Evolutionary conservation across 1,139 yeast genomes (phyloP).

Genomic region (Kodamaea ohmeri): DNA sequence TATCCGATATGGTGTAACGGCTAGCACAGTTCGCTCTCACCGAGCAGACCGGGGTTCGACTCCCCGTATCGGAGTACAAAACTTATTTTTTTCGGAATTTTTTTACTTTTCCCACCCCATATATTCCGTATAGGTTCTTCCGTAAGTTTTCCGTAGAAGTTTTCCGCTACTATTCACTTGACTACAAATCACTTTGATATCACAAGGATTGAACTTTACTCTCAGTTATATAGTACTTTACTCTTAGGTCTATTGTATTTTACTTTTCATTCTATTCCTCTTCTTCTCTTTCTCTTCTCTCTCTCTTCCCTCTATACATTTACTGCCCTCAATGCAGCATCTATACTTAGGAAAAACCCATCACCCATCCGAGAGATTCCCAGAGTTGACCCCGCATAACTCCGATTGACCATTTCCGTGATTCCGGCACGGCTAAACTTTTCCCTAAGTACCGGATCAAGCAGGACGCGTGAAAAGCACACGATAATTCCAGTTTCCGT

Average conservation of each 20-base stretch:
- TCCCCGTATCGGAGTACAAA: too few relatives aligned
- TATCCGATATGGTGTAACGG: too few relatives aligned
- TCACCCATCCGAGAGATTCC: constrained; percentile 21
- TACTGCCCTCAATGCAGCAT: constrained; percentile 21
- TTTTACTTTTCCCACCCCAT: too few relatives aligned
- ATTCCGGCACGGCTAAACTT: constrained; percentile 26
- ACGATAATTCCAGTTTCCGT: constrained; percentile 22
- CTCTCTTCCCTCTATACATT: constrained; percentile 1
- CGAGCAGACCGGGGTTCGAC: too few relatives aligned
- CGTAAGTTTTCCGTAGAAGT: too few relatives aligned
- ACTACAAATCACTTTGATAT: background rate
- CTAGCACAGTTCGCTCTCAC: too few relatives aligned
- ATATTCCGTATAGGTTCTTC: too few relatives aligned
- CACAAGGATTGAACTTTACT: too few relatives aligned
- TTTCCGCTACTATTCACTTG: too few relatives aligned
- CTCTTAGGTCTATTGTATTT: background rate
- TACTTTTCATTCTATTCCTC: background rate
- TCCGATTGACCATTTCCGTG: constrained; percentile 22
- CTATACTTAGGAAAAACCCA: constrained; percentile 35
- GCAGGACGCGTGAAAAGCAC: constrained; percentile 28
- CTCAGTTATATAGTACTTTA: too few relatives aligned
- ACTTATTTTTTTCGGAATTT: too few relatives aligned
- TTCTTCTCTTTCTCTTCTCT: background rate
- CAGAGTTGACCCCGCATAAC: constrained; percentile 10
- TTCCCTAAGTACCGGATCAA: constrained; percentile 20